Evolutionary conservation across 192 early-diverging fungal species (phyloP).

Genomic region (Kappamyces sp.): DNA sequence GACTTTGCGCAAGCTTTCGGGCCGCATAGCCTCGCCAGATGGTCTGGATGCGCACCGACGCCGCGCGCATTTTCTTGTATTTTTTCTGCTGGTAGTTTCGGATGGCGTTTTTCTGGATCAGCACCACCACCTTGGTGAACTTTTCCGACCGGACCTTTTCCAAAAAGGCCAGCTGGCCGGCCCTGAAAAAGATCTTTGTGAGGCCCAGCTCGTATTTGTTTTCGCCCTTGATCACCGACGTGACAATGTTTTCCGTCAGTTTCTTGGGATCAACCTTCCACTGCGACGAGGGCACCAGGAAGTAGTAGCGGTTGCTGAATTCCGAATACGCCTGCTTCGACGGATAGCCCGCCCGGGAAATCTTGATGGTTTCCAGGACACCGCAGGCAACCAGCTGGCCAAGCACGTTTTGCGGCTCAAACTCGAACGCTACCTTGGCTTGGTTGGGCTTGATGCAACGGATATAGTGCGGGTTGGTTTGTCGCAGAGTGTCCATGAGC

Average conservation of each 20-base stretch:
- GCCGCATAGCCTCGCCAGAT: constrained; percentile 56
- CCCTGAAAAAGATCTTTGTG: constrained; percentile 98
- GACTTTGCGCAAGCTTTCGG: constrained; percentile 47
- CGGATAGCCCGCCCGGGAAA: constrained; percentile 97
- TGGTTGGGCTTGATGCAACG: constrained; percentile 99
- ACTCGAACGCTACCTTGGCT: constrained; percentile 83
- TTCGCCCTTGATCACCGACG: constrained; percentile 62
- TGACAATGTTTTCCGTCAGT: constrained; percentile 46
- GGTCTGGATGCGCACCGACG: constrained; percentile 61
- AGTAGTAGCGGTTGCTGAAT: constrained; percentile 80
- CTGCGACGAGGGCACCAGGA: constrained; percentile 41
- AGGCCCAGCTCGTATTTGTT: constrained; percentile 92
- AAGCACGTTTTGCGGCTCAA: constrained; percentile 92
- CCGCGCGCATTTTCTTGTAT: constrained; percentile 34
- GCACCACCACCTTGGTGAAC: constrained; percentile 69
- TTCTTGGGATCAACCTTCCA: constrained; percentile 51
- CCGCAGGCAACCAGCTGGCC: constrained; percentile 90
- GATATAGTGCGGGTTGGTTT: constrained; percentile 93
- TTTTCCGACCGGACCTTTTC: constrained; percentile 87
- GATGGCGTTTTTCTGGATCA: constrained; percentile 86
- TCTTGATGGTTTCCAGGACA: constrained; percentile 98
- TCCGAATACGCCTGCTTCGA: constrained; percentile 81
- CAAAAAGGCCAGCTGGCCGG: constrained; percentile 81
- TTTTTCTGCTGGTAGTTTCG: constrained; percentile 48
- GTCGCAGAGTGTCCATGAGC: constrained; percentile 91